Conservation (phyloP, 169 alveolate species). For the Theileria orientalis region DNA sequence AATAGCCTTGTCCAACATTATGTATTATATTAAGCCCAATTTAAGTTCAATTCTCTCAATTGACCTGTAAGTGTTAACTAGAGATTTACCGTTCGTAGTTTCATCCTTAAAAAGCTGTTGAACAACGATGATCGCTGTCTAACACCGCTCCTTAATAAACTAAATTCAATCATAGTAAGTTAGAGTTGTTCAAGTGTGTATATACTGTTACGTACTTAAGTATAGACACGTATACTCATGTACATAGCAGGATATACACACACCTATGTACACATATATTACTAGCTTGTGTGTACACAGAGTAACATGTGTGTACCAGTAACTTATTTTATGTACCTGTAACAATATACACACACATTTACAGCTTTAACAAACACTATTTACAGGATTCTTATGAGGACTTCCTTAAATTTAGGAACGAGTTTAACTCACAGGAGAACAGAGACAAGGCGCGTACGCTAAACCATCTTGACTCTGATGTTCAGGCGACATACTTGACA, state of each 20-base stretch:
- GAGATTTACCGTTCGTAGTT: neutral
- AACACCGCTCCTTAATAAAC: neutral
- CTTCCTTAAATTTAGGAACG: constrained; percentile 2
- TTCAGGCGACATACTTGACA: constrained; percentile 45
- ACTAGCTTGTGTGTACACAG: too few species aligned
- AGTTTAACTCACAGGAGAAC: constrained; percentile 24
- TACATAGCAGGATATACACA: too few species aligned
- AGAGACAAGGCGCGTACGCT: constrained; percentile 28
- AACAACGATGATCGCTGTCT: constrained; percentile 23
- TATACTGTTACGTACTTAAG: too few species aligned
- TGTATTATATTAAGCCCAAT: constrained; percentile 28
- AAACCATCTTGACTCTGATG: neutral
- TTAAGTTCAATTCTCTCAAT: constrained; percentile 33
- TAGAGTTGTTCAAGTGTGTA: neutral
- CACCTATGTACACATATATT: too few species aligned
- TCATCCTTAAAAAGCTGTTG: constrained; percentile 39
- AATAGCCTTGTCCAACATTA: constrained; percentile 41
- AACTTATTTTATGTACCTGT: neutral
- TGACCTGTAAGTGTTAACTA: constrained; percentile 18
- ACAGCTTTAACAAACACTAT: too few species aligned
- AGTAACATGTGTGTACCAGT: too few species aligned
- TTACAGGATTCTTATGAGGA: constrained; percentile 25
- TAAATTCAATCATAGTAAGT: constrained; percentile 19
- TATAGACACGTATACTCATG: too few species aligned
- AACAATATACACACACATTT: neutral